A percentile compares a stretch with the other conserved stretches of the same genome.
These are phyloP conservation scores for Fusarium kyushuense DNA, from an alignment of 2,329 filamentous ascomycete genomes.

Conservation along the genomic window DNA sequence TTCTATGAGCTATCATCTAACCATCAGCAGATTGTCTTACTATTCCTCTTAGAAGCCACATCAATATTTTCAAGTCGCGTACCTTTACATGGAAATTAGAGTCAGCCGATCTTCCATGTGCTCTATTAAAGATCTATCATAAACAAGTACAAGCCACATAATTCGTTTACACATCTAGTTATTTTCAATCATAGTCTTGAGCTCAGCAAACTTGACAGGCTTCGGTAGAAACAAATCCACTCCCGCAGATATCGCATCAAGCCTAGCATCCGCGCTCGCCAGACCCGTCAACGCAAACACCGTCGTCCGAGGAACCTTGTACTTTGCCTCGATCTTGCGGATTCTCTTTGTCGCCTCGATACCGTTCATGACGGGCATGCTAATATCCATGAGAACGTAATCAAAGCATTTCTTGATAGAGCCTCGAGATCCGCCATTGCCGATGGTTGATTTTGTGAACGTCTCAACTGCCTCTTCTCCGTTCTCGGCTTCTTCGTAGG, in stretches of 20 bases:
- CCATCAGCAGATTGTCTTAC: background rate
- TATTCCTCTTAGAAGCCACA: background rate
- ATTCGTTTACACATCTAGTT: slow-evolving; percentile 26
- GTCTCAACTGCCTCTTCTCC: slow-evolving; percentile 61
- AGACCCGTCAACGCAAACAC: slow-evolving; percentile 67
- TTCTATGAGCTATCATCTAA: fast-evolving
- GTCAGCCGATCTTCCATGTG: background rate
- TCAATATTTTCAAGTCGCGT: background rate
- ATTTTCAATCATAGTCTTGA: slow-evolving; percentile 52
- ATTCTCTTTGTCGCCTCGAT: slow-evolving; percentile 63
- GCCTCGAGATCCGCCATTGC: background rate
- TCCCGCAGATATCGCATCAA: slow-evolving; percentile 62
- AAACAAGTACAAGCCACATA: slow-evolving; percentile 16
- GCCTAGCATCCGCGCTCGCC: slow-evolving; percentile 61
- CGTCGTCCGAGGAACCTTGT: slow-evolving; percentile 55
- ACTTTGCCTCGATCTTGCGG: slow-evolving; percentile 60
- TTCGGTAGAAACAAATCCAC: slow-evolving; percentile 66
- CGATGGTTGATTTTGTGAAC: slow-evolving; percentile 52
- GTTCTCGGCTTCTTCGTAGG: slow-evolving; percentile 58
- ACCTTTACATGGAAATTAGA: background rate
- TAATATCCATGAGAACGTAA: slow-evolving; percentile 61
- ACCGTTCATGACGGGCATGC: slow-evolving; percentile 68
- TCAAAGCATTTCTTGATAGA: slow-evolving; percentile 46
- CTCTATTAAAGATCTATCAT: slow-evolving; percentile 17
- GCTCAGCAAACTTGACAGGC: slow-evolving; percentile 59